These are phyloP conservation scores for Imleria badia DNA, from an alignment of 768 basidiomycete genomes.

Conservation along the genomic window DNA sequence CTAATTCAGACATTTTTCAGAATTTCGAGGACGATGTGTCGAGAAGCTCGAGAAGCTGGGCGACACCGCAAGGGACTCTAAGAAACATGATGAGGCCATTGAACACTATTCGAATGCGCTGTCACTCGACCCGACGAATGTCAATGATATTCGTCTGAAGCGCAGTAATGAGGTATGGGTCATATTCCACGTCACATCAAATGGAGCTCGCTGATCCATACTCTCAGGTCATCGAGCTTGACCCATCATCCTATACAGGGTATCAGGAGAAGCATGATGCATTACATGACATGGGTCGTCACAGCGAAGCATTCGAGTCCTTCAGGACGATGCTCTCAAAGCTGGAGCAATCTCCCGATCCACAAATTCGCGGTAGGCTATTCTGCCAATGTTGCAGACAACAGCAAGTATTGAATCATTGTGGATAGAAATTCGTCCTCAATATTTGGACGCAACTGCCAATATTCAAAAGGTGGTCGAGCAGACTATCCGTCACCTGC, in stretches of 20 bases:
- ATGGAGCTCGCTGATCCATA: no score
- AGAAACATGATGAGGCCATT: no score
- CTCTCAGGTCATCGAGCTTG: no score
- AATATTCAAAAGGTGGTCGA: no score
- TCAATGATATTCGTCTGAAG: no score
- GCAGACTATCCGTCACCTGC: neutral
- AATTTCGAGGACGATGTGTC: neutral
- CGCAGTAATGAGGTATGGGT: slow-evolving; percentile 2
- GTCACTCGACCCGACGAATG: no score
- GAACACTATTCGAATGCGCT: no score
- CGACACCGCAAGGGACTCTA: no score
- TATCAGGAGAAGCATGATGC: no score
- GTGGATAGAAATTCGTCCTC: neutral
- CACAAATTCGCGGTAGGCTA: neutral
- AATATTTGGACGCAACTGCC: neutral
- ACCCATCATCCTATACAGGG: no score
- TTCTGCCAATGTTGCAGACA: neutral
- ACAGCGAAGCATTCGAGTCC: neutral
- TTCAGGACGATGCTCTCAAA: neutral
- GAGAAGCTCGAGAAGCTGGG: neutral
- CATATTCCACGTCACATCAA: no score
- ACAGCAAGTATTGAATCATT: neutral
- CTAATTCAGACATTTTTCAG: neutral
- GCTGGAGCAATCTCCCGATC: neutral
- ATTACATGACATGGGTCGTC: neutral